Evolutionary conservation across 148 eudicot species (phyloP), one percentile per base, ranked within the genome.

Genomic region (Linanthus parryae): DNA sequence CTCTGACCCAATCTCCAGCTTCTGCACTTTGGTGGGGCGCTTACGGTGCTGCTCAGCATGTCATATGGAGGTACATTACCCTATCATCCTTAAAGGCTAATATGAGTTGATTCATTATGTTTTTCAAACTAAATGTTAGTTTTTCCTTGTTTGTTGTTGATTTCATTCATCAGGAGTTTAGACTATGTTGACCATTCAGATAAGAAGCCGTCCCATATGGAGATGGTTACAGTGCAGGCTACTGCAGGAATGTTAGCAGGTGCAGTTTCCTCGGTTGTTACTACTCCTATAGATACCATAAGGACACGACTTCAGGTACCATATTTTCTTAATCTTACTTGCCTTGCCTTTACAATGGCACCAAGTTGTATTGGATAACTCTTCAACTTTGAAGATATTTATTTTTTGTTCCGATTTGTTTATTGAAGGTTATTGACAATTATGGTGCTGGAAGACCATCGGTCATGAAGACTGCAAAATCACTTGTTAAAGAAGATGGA

Each of bases 1-100:
- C 73, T 62, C 36, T 72, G 47, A 78, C 79, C 16, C 80, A 73
- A 30, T 68, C 95, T 59, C 95, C 88, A 51, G 88, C 95, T 21
- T 78, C 83, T 18, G 95, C 95, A 12, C 79, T 85, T 64, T 85
- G 95, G 95, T 85, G 95, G 95, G 95, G 81, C 31, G 62, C 83
- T 28, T 85, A 85, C 57, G 95, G 83, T 56, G 52, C 83, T 39
- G 81, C 83, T 48, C 95, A 85, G 39, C 85, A 79, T 46, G 50
- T 78, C 20, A 66, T 85, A 24, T 85, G 95, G 95, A 81, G 88
- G 94, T 84, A 69, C 16, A 33, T 23, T 20, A 61, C 13, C 27
- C 8, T 8, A 6, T 50, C 36, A 6, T 29, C 10, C 26, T 7
- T 1, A 15, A 41, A 13, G 20, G 21, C 8, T 8, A 4, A 8